phyloP scores from a whole-genome alignment of 805 yeast genomes.

The Teunomyces stri region DNA sequence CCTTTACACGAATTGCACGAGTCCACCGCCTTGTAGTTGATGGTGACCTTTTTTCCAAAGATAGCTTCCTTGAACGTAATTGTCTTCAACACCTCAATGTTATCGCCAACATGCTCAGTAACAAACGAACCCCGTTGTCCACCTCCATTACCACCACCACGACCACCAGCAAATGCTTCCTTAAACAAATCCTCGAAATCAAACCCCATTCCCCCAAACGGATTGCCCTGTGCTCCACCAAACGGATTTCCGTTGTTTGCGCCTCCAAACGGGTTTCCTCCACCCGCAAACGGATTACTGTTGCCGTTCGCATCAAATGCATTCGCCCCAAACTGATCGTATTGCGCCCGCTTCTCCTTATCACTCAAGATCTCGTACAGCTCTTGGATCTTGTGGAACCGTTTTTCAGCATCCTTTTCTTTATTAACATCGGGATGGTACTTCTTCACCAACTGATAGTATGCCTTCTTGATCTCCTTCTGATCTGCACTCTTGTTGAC shows the following conservation, averaged over 20 bases:
- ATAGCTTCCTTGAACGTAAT: conserved; percentile 84
- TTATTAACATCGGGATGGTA: conserved; percentile 97
- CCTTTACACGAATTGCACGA: conserved; percentile 81
- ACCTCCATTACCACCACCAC: conserved; percentile 34
- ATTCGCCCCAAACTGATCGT: conserved; percentile 86
- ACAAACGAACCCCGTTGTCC: conserved; percentile 49
- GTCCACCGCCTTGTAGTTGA: conserved; percentile 71
- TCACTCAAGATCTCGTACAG: conserved; percentile 91
- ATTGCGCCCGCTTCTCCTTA: conserved; percentile 80
- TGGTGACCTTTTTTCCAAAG: conserved; percentile 65
- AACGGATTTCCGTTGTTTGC: conserved; percentile 22
- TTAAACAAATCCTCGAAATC: conserved; percentile 45
- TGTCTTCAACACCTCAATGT: conserved; percentile 74
- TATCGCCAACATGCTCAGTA: conserved; percentile 85
- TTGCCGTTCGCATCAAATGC: conserved; percentile 68
- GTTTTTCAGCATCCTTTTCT: conserved; percentile 80
- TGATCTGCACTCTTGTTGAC: conserved; percentile 67
- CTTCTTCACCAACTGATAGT: conserved; percentile 88
- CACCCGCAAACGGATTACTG: conserved; percentile 45
- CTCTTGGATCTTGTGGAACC: conserved; percentile 89
- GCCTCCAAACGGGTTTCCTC: conserved; percentile 39
- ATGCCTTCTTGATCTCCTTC: conserved; percentile 91
- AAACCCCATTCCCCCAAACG: conserved; percentile 53
- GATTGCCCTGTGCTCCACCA: conserved; percentile 35
- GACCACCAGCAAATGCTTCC: conserved; percentile 47